Percentiles rank a stretch among this genome's conserved stretches.
These are phyloP conservation scores for Pyrrhoderma lamaoense DNA, from an alignment of 1,284 basidiomycete genomes.

Conservation along the genomic window DNA sequence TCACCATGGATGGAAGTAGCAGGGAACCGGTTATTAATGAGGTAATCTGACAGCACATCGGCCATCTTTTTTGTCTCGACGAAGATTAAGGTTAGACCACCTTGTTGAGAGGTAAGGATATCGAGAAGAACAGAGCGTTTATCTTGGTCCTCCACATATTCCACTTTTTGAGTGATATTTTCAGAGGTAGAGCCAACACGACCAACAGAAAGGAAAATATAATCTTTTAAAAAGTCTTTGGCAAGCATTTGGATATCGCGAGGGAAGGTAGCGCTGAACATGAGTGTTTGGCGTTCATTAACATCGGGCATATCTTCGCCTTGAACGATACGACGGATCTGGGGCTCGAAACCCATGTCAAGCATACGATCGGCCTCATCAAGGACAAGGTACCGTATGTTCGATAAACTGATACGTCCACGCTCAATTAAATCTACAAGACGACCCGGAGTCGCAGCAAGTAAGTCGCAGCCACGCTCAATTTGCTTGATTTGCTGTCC, in stretches of 20 bases:
- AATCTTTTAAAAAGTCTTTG: conserved; percentile 92
- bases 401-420: conserved; percentile 92
- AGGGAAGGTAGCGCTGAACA: conserved; percentile 99
- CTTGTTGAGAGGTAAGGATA: conserved; percentile 75
- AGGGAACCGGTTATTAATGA: conserved; percentile 76
- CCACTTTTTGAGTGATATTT: conserved; percentile 99
- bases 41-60: conserved; percentile 95
- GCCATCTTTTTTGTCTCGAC: conserved; percentile 99
- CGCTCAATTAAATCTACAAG: conserved; percentile 98
- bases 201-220: conserved; percentile 97
- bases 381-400: conserved; percentile 96
- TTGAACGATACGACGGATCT: conserved; percentile 97
- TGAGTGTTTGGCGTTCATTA: conserved; percentile 92
- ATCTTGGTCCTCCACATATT: conserved; percentile 96
- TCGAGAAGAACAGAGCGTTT: conserved; percentile 97
- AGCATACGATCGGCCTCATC: conserved; percentile 99
- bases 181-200: conserved; percentile 98
- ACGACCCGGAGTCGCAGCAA: conserved; percentile 97
- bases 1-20: conserved; percentile 99
- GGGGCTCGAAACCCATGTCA: conserved; percentile 99
- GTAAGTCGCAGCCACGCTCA: conserved; percentile 94
- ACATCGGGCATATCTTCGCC: conserved; percentile 97
- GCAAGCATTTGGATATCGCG: conserved; percentile 98
- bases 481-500: conserved; percentile 90
- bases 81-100: conserved; percentile 91